Evolutionary conservation across 176 grass and related monocot genomes (phyloP).

Genomic region (Carex kokanica): DNA sequence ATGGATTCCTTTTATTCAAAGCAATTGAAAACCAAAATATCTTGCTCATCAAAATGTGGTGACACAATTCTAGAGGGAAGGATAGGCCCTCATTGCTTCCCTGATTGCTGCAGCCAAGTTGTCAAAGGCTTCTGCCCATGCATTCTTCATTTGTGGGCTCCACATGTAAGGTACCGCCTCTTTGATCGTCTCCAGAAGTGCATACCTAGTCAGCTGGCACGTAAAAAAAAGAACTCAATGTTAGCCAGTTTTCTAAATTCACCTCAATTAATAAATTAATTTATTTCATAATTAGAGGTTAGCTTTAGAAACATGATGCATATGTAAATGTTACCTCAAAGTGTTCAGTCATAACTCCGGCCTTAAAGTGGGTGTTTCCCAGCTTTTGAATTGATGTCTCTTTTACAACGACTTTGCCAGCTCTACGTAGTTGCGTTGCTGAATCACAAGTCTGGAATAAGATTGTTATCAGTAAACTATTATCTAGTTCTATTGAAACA

Average conservation of each 20-base stretch:
- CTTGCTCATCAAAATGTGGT: neutral
- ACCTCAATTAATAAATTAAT: neutral
- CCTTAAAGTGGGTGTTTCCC: conserved; percentile 45
- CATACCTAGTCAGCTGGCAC: conserved; percentile 52
- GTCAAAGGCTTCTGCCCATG: conserved; percentile 66
- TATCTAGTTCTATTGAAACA: neutral
- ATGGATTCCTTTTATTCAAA: conserved; percentile 23
- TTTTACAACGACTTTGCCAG: conserved; percentile 60
- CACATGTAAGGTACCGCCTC: conserved; percentile 60
- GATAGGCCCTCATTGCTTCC: conserved; percentile 51
- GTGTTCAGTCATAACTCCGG: conserved; percentile 60
- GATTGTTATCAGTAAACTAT: neutral
- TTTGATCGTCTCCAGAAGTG: conserved; percentile 63
- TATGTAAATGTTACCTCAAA: conserved; percentile 47
- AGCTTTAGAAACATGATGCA: neutral
- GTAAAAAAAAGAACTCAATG: neutral
- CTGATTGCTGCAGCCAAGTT: conserved; percentile 62
- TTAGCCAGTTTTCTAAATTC: conserved; percentile 1
- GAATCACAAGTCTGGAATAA: conserved; percentile 59
- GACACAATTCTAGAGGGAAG: conserved; percentile 23
- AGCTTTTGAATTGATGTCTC: conserved; percentile 51
- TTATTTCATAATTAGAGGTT: neutral
- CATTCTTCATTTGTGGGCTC: conserved; percentile 65
- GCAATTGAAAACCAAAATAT: conserved; percentile 7
- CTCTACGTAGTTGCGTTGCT: conserved; percentile 53